Percentiles rank a stretch among this genome's conserved stretches.
Conservation (phyloP, 2,329 filamentous ascomycete genomes). For the Tolypocladium tropicale region DNA sequence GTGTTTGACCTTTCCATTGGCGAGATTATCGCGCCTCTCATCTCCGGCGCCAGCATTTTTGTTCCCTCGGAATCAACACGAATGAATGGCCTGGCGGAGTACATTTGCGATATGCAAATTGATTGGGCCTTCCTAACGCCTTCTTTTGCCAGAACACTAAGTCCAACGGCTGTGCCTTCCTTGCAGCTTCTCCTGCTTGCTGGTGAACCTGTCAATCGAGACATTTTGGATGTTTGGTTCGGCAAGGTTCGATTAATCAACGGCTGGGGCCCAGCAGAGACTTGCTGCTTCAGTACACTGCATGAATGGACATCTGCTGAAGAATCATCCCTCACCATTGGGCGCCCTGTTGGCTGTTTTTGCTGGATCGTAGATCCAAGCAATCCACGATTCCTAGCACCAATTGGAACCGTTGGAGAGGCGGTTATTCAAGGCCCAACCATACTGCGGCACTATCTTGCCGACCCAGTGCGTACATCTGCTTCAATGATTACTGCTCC, state of each 20-base stretch:
- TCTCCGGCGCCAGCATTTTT: constrained; percentile 3
- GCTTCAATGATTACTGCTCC: neutral
- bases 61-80: constrained; percentile 2
- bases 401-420: neutral
- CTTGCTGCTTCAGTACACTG: neutral
- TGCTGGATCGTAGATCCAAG: neutral
- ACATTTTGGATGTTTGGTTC: neutral
- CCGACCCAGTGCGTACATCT: neutral
- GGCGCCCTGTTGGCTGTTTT: neutral
- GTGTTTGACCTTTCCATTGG: constrained; percentile 4
- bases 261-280: neutral
- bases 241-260: neutral
- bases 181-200: constrained; percentile 1
- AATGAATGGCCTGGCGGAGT: neutral
- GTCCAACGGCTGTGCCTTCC: neutral
- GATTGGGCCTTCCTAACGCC: constrained; percentile 3
- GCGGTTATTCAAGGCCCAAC: neutral
- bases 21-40: constrained; percentile 3
- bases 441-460: neutral
- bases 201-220: constrained; percentile 1
- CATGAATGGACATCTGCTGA: neutral
- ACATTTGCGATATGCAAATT: neutral
- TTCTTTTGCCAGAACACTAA: neutral
- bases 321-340: neutral
- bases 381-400: neutral